Conservation (phyloP, 805 yeast genomes). For the Candida palmyrensis region DNA sequence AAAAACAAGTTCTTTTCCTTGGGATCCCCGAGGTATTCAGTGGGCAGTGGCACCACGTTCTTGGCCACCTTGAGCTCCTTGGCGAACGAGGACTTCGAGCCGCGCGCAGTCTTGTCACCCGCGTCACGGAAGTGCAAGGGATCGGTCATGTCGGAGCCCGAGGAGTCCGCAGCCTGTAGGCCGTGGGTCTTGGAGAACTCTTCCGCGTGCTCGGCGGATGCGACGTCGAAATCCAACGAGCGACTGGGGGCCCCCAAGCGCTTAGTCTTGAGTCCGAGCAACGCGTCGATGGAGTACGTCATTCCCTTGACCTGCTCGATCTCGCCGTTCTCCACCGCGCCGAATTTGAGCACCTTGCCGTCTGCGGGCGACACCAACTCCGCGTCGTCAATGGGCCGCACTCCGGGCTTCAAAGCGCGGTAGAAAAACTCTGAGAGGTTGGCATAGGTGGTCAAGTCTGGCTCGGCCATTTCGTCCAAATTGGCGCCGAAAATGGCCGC, state of each 20-base stretch:
- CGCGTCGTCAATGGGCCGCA: constrained; percentile 65
- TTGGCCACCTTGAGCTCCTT: constrained; percentile 37
- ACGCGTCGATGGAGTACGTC: constrained; percentile 84
- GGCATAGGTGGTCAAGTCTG: constrained; percentile 65
- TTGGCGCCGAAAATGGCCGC: constrained; percentile 82
- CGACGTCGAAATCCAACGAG: constrained; percentile 40
- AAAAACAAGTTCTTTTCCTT: constrained; percentile 62
- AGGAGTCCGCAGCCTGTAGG: constrained; percentile 64
- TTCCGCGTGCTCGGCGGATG: constrained; percentile 45
- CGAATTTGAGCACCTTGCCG: constrained; percentile 84
- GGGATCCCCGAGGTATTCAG: too few relatives aligned
- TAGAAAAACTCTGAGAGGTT: constrained; percentile 91
- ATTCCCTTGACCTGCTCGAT: constrained; percentile 97
- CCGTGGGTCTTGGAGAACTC: constrained; percentile 80
- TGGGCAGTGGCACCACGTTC: constrained; percentile 25
- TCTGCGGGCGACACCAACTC: constrained; percentile 88
- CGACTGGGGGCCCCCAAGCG: constrained; percentile 53
- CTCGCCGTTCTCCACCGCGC: constrained; percentile 73
- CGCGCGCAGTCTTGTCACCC: constrained; percentile 58
- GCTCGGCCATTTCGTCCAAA: constrained; percentile 82
- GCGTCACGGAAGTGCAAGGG: constrained; percentile 49
- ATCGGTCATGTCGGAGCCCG: constrained; percentile 54
- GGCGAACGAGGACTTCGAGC: constrained; percentile 24
- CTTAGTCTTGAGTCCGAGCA: constrained; percentile 60
- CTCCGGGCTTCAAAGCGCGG: constrained; percentile 71